These are phyloP conservation scores for Hirschioporus abietinus DNA, from an alignment of 768 basidiomycete genomes.

Conservation along the genomic window DNA sequence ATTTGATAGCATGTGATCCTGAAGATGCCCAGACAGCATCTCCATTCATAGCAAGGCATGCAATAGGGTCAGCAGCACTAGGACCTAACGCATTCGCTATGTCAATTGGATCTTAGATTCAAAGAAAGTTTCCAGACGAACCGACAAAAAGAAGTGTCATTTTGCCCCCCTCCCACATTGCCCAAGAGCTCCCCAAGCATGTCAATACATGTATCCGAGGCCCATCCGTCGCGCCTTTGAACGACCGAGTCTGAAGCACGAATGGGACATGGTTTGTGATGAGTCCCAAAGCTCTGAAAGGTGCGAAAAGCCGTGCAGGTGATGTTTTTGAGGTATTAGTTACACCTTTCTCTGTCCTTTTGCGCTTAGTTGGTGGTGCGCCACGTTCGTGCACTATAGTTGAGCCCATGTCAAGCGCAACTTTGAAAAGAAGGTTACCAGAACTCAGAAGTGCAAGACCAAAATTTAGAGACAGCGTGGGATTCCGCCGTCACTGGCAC, in stretches of 20 bases:
- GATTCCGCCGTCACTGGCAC: too few species aligned
- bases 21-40: slow-evolving; percentile 82
- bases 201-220: slow-evolving; percentile 82
- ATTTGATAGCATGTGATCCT: slow-evolving; percentile 66
- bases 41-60: slow-evolving; percentile 74
- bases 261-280: slow-evolving; percentile 91
- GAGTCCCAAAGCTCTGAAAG: slow-evolving; percentile 93
- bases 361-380: background rate
- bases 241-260: slow-evolving; percentile 75
- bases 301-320: slow-evolving; percentile 63
- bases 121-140: slow-evolving; percentile 35
- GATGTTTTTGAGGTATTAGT: background rate
- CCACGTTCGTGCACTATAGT: background rate
- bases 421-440: background rate
- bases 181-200: slow-evolving; percentile 86
- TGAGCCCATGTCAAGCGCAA: background rate
- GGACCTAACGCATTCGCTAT: slow-evolving; percentile 49
- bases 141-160: slow-evolving; percentile 93
- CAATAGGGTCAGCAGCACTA: slow-evolving; percentile 69
- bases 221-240: slow-evolving; percentile 80
- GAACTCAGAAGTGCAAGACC: background rate
- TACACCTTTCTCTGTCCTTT: background rate
- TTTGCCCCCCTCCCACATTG: slow-evolving; percentile 92
- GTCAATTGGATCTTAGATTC: background rate
- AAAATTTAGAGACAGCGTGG: background rate